phyloP scores from a whole-genome alignment of 192 early-diverging fungal genomes.

The Mortierella alpina region DNA sequence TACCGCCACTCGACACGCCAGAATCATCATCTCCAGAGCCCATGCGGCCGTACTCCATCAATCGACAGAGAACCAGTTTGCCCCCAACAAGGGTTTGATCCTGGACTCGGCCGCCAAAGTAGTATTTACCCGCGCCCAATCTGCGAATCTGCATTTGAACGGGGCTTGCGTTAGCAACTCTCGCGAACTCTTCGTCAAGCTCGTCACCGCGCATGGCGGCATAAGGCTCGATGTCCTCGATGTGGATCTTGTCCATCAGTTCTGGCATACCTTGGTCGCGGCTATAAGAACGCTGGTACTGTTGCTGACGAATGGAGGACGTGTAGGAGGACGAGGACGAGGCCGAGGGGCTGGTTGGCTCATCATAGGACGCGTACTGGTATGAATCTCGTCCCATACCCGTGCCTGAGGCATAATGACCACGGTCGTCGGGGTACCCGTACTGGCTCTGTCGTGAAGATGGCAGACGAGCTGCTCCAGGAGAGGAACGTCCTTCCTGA shows the following conservation, averaged over 20 bases:
- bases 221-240: conserved; percentile 54
- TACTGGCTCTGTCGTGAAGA: conserved; percentile 12
- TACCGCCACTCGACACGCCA: conserved; percentile 57
- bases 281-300: not conserved
- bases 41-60: conserved; percentile 59
- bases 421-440: conserved; percentile 20
- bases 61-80: conserved; percentile 60
- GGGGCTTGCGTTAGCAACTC: conserved; percentile 63
- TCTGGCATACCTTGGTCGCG: conserved; percentile 23
- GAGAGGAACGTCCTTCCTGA: conserved; percentile 29
- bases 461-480: conserved; percentile 8
- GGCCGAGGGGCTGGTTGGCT: conserved; percentile 31
- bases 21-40: conserved; percentile 54
- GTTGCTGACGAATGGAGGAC: conserved; percentile 24
- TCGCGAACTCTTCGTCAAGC: conserved; percentile 64
- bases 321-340: conserved; percentile 23
- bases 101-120: conserved; percentile 50
- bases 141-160: conserved; percentile 60
- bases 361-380: conserved; percentile 28
- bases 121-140: conserved; percentile 52
- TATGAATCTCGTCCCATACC: conserved; percentile 27
- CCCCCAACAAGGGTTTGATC: conserved; percentile 42
- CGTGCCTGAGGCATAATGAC: conserved; percentile 2
- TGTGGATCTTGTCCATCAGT: conserved; percentile 42
- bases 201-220: conserved; percentile 55